These are phyloP conservation scores for Skeletonema potamos DNA, from an alignment of 108 stramenopile genomes.

Conservation along the genomic window DNA sequence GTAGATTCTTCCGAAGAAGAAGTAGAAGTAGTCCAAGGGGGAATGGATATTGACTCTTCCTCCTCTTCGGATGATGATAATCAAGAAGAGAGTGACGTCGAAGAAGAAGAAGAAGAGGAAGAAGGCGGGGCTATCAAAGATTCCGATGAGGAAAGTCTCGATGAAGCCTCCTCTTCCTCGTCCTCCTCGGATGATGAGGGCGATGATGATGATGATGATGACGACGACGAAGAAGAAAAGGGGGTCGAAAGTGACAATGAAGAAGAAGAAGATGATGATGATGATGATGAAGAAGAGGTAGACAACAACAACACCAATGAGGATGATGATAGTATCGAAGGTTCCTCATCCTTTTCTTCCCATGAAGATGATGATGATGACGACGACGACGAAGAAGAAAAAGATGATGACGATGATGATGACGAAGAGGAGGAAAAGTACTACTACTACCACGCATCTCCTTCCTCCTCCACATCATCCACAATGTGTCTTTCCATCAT, in stretches of 20 bases:
- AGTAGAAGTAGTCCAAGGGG: no score
- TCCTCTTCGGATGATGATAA: not conserved
- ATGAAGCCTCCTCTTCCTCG: not conserved
- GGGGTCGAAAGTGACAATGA: not conserved
- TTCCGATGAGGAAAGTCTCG: not conserved
- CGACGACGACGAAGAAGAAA: not conserved
- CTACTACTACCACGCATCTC: not conserved
- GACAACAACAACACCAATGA: not conserved
- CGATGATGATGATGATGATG: no score
- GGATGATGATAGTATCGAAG: constrained; percentile 14
- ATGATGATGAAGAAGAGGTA: no score
- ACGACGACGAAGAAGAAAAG: not conserved
- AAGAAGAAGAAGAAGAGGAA: not conserved
- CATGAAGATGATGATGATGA: not conserved
- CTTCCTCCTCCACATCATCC: not conserved
- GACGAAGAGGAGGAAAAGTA: not conserved
- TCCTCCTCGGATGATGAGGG: not conserved
- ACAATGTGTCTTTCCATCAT: no score
- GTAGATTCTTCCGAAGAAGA: no score
- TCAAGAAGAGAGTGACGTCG: not conserved
- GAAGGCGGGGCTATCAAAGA: no score
- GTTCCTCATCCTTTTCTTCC: constrained; percentile 4
- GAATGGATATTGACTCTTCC: no score
- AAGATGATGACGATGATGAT: not conserved
- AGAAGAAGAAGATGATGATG: not conserved